Evolutionary conservation across 2,329 filamentous ascomycete species (phyloP).

Genomic region (Pezicula neosporulosa): DNA sequence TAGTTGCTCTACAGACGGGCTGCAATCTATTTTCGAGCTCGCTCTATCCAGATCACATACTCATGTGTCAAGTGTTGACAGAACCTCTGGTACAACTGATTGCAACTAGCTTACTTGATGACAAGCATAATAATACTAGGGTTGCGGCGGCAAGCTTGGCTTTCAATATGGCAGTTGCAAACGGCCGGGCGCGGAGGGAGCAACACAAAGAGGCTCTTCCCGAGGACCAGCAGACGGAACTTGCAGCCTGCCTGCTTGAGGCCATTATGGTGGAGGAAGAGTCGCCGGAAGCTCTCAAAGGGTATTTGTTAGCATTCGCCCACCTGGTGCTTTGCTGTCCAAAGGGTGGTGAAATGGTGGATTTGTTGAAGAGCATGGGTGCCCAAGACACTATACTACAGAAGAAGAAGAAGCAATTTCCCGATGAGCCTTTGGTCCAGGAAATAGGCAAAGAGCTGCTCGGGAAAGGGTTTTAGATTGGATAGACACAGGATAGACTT

Average conservation of each 20-base stretch:
- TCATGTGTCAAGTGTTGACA: constrained; percentile 49
- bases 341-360: constrained; percentile 70
- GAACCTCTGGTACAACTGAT: constrained; percentile 64
- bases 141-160: constrained; percentile 80
- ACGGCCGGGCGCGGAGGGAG: constrained; percentile 61
- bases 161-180: constrained; percentile 74
- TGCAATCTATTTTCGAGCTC: constrained; percentile 82
- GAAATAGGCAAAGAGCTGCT: constrained; percentile 43
- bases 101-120: constrained; percentile 75
- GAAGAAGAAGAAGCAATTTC: constrained; percentile 60
- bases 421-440: constrained; percentile 53
- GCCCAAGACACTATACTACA: constrained; percentile 59
- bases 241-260: constrained; percentile 78
- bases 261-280: constrained; percentile 56
- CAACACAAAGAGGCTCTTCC: constrained; percentile 55
- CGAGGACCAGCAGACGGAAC: constrained; percentile 72
- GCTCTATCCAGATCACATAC: constrained; percentile 64
- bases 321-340: constrained; percentile 70
- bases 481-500: neutral
- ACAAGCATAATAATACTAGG: constrained; percentile 68
- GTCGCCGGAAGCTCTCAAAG: constrained; percentile 71
- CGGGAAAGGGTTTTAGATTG: constrained; percentile 23
- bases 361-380: constrained; percentile 76
- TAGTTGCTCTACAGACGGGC: constrained; percentile 77
- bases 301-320: constrained; percentile 73